Evolutionary conservation across 305 asterid genomes (phyloP), one percentile per base, ranked within the genome.

Genomic region (Nicotiana rustica): DNA sequence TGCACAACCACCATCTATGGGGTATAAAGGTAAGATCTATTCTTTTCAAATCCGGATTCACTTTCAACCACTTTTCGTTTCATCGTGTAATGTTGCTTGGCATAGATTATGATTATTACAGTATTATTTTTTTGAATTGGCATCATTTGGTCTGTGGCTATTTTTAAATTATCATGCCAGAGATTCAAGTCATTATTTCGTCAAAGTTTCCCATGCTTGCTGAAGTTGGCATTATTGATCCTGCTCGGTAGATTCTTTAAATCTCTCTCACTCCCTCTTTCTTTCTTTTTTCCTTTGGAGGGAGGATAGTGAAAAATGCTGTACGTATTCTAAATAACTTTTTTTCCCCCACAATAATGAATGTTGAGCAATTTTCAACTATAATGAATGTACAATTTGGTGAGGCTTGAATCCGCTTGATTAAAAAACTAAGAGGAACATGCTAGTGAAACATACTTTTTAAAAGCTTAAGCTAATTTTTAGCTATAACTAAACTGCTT

Each of bases 21-120:
- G 90, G 18, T 89, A 82, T 81, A 94, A 94, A 93, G 97, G 98
- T 93, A 84, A 81, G 47, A 17, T 2, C 64, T 82, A 81, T 70
- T n/a, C 47, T 59, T n/a, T n/a, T n/a, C 10, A 57, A 57, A 57
- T 57, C 10, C 6, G n/a, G 9, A 59, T 59, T 15, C 18, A 57
- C 10, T 57, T 57, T 6, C 10, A 57, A 57, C 21, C 19, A 57
- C 64, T 17, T 57, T 57, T 25, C 7, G 25, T 1, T 56, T 56
- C 62, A 4, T 57, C 62, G 62, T 41, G 10, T 57, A 1, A 57
- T 14, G 62, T n/a, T 57, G 17, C 19, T 57, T 57, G 8, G 19
- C 62, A 57, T 57, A 52, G 59, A 52, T 52, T 52, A 52, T 52
- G n/a, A 52, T 52, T 52, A 14, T 52, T 52, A 52, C 59, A 6